A percentile compares a stretch with the other conserved stretches of the same genome.
Evolutionary conservation across 495 filamentous ascomycete species (phyloP).

Genomic region (Cenococcum geophilum): DNA sequence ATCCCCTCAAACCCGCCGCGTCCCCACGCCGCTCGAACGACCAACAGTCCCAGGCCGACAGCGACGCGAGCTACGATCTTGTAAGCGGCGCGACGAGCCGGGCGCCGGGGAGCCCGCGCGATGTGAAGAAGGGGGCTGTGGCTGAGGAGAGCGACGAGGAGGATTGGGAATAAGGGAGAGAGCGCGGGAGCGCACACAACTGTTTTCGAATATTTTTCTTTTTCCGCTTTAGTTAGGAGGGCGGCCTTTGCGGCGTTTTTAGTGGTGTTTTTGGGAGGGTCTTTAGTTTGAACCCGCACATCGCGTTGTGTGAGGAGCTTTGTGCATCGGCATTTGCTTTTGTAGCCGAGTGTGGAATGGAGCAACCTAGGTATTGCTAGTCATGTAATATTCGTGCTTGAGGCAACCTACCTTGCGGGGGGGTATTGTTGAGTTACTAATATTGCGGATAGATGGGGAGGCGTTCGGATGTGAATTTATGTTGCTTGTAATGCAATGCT

Average conservation of each 20-base stretch:
- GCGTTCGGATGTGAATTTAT: too few species aligned
- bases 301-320: not conserved
- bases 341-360: too few species aligned
- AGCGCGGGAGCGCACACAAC: not conserved
- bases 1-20: conserved; percentile 35
- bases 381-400: too few species aligned
- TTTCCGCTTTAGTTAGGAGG: not conserved
- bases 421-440: too few species aligned
- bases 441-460: too few species aligned
- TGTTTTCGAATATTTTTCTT: conserved; percentile 1
- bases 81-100: conserved; percentile 81
- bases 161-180: conserved; percentile 68
- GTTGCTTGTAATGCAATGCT: too few species aligned
- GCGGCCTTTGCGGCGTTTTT: not conserved
- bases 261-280: not conserved
- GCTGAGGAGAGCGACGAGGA: conserved; percentile 60
- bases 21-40: conserved; percentile 75
- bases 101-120: conserved; percentile 70
- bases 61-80: conserved; percentile 89
- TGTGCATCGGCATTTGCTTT: too few species aligned
- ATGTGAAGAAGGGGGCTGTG: conserved; percentile 48
- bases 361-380: too few species aligned
- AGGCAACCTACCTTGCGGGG: too few species aligned
- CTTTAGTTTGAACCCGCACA: not conserved
- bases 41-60: conserved; percentile 75